Conservation (phyloP, 1,139 yeast genomes). For the Scheffersomyces stambukii region DNA sequence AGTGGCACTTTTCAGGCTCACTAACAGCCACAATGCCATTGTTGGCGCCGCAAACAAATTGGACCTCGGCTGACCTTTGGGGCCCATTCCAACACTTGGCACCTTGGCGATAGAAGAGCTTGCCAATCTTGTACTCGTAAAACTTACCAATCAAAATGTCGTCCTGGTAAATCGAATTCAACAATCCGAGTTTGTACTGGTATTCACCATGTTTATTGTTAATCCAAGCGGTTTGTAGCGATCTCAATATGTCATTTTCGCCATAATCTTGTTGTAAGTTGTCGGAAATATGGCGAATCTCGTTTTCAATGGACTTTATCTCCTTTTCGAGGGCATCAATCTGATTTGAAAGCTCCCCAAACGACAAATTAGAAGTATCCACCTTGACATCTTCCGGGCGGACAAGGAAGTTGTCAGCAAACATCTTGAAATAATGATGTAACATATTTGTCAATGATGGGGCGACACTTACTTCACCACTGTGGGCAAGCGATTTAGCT, state of each 20-base stretch:
- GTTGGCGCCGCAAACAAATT: constrained; percentile 62
- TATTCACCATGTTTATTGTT: constrained; percentile 60
- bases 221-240: constrained; percentile 48
- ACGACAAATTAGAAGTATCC: constrained; percentile 4
- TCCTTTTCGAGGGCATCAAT: constrained; percentile 12
- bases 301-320: constrained; percentile 16
- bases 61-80: constrained; percentile 61
- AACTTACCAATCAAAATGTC: constrained; percentile 57
- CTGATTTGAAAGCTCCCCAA: constrained; percentile 6
- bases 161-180: constrained; percentile 56
- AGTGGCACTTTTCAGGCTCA: constrained; percentile 89
- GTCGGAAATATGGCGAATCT: constrained; percentile 13
- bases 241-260: constrained; percentile 62
- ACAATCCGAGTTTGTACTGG: constrained; percentile 59
- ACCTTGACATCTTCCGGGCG: constrained; percentile 5
- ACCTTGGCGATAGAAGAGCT: constrained; percentile 54
- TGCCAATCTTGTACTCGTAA: constrained; percentile 30
- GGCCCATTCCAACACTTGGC: constrained; percentile 97
- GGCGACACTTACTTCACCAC: constrained; percentile 3
- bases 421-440: constrained; percentile 17
- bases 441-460: constrained; percentile 24
- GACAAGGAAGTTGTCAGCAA: constrained; percentile 10
- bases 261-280: constrained; percentile 45
- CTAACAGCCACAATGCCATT: constrained; percentile 58
- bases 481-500: constrained; percentile 10